Percentiles rank a stretch among this genome's conserved stretches.
phyloP scores from a whole-genome alignment of 352 stramenopile species.

The Phytophthora cryptogea region DNA sequence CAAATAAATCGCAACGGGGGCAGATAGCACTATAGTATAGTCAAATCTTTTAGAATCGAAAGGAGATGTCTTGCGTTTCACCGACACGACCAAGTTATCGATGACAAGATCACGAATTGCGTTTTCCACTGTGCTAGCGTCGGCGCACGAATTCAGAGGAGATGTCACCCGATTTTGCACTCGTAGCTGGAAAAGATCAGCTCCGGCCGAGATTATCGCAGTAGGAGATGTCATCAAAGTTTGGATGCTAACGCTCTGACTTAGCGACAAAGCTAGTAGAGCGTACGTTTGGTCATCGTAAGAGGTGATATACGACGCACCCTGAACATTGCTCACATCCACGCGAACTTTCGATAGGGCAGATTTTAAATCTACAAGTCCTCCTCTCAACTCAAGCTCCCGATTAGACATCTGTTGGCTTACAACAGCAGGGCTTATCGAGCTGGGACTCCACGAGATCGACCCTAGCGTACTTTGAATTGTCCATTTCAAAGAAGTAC shows the following conservation, averaged over 20 bases:
- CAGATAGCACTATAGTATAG: slow-evolving; percentile 7
- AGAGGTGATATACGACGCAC: background rate
- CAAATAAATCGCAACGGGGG: slow-evolving; percentile 1
- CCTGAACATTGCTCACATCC: slow-evolving; percentile 13
- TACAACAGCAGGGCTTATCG: slow-evolving; percentile 8
- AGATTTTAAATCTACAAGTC: slow-evolving; percentile 17
- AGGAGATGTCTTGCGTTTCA: slow-evolving; percentile 1
- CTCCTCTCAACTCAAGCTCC: slow-evolving; percentile 15
- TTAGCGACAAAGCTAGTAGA: background rate
- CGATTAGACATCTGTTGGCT: slow-evolving; percentile 15
- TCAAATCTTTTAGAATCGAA: slow-evolving; percentile 1
- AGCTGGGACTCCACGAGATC: slow-evolving; percentile 19
- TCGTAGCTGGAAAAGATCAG: slow-evolving; percentile 3
- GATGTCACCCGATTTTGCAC: slow-evolving; percentile 5
- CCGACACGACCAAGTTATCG: background rate
- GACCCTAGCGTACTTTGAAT: slow-evolving; percentile 16
- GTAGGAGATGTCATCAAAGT: background rate
- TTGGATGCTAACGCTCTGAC: background rate
- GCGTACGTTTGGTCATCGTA: slow-evolving; percentile 9
- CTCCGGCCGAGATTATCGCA: background rate
- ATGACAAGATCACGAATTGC: slow-evolving; percentile 2
- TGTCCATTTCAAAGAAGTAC: slow-evolving; percentile 13
- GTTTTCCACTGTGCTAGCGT: background rate
- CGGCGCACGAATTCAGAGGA: background rate
- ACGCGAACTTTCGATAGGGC: slow-evolving; percentile 19